These are phyloP conservation scores for Favolaschia claudopus DNA, from an alignment of 768 basidiomycete genomes.

Conservation along the genomic window DNA sequence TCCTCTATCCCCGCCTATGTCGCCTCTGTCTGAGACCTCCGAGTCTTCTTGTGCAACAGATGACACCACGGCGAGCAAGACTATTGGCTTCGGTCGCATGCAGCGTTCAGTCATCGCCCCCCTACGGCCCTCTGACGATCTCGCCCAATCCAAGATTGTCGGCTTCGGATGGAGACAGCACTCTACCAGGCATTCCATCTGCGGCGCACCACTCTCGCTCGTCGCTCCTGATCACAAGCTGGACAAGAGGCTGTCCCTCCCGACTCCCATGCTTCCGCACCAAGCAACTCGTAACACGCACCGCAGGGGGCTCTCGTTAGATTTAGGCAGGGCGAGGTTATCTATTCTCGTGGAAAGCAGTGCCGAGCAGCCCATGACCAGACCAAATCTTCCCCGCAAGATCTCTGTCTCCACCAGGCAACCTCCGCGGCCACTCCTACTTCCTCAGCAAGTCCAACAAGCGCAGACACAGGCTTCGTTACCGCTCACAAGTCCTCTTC, in stretches of 20 bases:
- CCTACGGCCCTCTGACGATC: slow-evolving; percentile 9
- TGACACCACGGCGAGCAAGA: neutral
- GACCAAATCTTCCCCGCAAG: slow-evolving; percentile 1
- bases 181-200: neutral
- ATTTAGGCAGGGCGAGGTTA: neutral
- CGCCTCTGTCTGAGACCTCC: slow-evolving; percentile 11
- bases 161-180: neutral
- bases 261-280: neutral
- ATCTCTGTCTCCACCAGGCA: neutral
- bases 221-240: neutral
- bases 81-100: slow-evolving; percentile 22
- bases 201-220: neutral
- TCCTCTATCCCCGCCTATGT: slow-evolving; percentile 17
- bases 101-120: too few species aligned
- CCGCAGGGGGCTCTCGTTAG: neutral
- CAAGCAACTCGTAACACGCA: neutral
- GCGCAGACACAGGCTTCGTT: neutral
- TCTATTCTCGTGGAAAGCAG: neutral
- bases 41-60: slow-evolving; percentile 6
- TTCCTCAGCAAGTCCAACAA: slow-evolving; percentile 13
- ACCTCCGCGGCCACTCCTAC: slow-evolving; percentile 16
- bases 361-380: neutral
- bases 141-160: neutral
- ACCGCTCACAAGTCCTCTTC: neutral
- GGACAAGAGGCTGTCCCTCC: slow-evolving; percentile 16